Evolutionary conservation across 202 grass and related monocot species (phyloP).

Genomic region (Panicum hallii): DNA sequence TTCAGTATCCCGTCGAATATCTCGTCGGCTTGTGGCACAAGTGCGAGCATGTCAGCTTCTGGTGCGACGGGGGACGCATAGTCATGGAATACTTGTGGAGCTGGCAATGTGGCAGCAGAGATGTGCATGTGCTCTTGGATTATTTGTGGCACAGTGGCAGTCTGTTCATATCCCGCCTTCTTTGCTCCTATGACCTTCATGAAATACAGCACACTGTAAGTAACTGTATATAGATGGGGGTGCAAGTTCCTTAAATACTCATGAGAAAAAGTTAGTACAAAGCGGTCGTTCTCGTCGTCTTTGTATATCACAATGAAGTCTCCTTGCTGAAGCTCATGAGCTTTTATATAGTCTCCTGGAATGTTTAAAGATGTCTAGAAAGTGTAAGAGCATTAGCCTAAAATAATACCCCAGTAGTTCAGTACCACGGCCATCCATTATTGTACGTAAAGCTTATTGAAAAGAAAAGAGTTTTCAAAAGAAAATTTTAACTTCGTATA

Average conservation of each 20-base stretch:
- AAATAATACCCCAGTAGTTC: neutral
- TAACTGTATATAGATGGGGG: conserved; percentile 5
- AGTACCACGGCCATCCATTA: no score
- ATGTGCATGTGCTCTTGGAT: conserved; percentile 36
- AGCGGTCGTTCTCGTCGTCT: conserved; percentile 72
- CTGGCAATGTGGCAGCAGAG: conserved; percentile 32
- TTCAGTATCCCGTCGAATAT: conserved; percentile 86
- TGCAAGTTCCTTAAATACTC: conserved; percentile 27
- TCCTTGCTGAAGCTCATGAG: conserved; percentile 76
- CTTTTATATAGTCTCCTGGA: conserved; percentile 78
- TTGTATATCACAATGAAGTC: conserved; percentile 97
- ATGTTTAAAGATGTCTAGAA: conserved; percentile 17
- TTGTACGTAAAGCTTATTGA: neutral
- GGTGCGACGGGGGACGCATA: conserved; percentile 35
- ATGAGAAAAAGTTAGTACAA: conserved; percentile 53
- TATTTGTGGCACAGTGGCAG: conserved; percentile 43
- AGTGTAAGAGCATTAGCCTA: conserved; percentile 22
- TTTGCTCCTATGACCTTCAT: conserved; percentile 85
- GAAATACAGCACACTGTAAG: conserved; percentile 35
- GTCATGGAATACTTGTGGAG: conserved; percentile 47
- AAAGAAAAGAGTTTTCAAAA: neutral
- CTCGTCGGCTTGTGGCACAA: conserved; percentile 53
- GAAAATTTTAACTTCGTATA: neutral
- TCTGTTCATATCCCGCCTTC: conserved; percentile 55
- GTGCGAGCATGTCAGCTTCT: conserved; percentile 47